phyloP scores from a whole-genome alignment of 2,329 filamentous ascomycete species.

The Akanthomyces muscarius region DNA sequence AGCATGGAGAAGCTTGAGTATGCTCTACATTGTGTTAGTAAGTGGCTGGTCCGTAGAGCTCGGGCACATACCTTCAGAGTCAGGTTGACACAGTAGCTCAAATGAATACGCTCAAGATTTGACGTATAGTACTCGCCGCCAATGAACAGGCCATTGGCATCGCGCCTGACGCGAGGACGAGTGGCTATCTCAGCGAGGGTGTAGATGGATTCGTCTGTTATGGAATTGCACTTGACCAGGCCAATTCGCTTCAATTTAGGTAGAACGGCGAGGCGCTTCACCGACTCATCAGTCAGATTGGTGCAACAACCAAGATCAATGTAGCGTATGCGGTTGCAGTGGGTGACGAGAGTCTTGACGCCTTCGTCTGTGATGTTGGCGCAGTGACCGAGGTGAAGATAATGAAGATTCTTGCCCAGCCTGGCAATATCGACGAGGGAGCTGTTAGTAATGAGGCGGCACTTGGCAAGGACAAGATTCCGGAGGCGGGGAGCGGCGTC shows the following conservation, averaged over 20 bases:
- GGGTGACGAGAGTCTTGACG: conserved; percentile 76
- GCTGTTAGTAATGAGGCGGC: conserved; percentile 83
- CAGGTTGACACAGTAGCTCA: conserved; percentile 88
- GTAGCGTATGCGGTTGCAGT: conserved; percentile 91
- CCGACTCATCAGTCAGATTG: conserved; percentile 81
- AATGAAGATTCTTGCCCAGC: conserved; percentile 93
- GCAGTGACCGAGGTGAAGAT: conserved; percentile 93
- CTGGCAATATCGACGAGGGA: conserved; percentile 83
- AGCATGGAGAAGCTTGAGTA: conserved; percentile 81
- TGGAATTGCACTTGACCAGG: conserved; percentile 85
- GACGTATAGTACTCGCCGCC: conserved; percentile 52
- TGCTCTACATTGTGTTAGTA: conserved; percentile 57
- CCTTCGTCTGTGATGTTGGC: conserved; percentile 84
- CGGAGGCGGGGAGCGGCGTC: conserved; percentile 79
- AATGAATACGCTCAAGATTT: conserved; percentile 86
- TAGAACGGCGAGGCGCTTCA: conserved; percentile 76
- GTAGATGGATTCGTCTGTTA: conserved; percentile 85
- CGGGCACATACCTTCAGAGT: conserved; percentile 65
- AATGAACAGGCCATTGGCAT: conserved; percentile 43
- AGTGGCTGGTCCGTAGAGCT: not conserved
- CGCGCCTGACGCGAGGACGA: conserved; percentile 46
- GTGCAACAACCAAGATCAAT: conserved; percentile 96
- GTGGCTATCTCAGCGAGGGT: conserved; percentile 71
- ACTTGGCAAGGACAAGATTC: conserved; percentile 93
- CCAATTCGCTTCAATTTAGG: conserved; percentile 95